Base-by-base conservation (phyloP, 352 stramenopile species). In the Paralagenidium karlingii region DNA sequence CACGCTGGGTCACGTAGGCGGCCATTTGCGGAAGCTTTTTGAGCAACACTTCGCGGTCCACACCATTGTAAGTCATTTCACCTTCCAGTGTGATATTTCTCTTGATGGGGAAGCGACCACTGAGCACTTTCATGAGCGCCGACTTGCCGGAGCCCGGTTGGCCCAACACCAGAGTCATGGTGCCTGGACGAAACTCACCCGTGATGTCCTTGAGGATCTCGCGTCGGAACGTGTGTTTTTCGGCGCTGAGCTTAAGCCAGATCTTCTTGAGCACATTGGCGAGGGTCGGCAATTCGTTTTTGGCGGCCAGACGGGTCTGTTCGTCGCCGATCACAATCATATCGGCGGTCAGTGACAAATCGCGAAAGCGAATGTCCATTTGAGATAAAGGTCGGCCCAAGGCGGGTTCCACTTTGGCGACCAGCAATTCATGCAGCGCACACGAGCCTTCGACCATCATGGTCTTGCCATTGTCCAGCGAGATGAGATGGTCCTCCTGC, bases 111-210 rank as follows among this genome's bases (percentile, higher is more conserved):
- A 81, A 81, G 9, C 57, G 58, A 16, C 65, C 64, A 22, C 45
- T 58, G 2, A 81, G 50, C 28, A 70, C 53, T 38, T 81, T 81
- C 58, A 68, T 58, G 2, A 74, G 43, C 13, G 51, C 46, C 7
- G 58, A 60, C 36, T 68, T 68, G 29, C 58, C 58, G 12, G 58
- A 68, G 1, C 56, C 43, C 9, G 54, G 54, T 18, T 66, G 55
- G 9, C 58, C 58, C 1, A 82, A 50, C 15, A 82, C 58, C 18
- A 82, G 60, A 13, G 67, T 74, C 47, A 76, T 58, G 12, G 51
- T 58, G 16, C 67, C 63, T 2, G 67, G 59, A 6, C 37, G 44
- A 40, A 82, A 74, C 11, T 48, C 67, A 5, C 63, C 63, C 4
- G 20, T 73, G 20, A 78, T 43, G 6, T 55, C 58, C 1, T 54